A percentile compares a stretch with the other conserved stretches of the same genome.
phyloP scores from a whole-genome alignment of 2,329 filamentous ascomycete genomes.

The Lasiodiplodia theobromae region DNA sequence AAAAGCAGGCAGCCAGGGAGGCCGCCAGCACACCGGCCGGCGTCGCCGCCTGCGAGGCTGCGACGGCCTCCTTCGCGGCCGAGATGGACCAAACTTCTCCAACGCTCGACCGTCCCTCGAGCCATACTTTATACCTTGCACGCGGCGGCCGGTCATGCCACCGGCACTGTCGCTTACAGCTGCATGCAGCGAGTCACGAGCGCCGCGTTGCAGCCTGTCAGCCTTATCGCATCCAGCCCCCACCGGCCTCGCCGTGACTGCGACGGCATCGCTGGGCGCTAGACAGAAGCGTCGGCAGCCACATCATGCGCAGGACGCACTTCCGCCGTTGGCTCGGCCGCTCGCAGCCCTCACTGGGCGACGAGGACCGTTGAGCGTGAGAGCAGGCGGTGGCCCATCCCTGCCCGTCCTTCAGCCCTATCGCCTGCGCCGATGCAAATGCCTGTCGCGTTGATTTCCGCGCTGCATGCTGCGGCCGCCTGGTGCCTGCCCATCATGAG shows the following conservation, averaged over 20 bases:
- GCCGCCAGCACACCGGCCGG: neutral
- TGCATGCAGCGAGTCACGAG: conserved; percentile 1
- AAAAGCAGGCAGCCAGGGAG: neutral
- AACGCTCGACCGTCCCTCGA: neutral
- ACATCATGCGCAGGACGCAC: neutral
- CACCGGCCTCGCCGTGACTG: conserved; percentile 8
- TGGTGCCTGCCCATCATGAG: conserved; percentile 9
- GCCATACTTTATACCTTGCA: conserved; percentile 3
- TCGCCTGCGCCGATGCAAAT: conserved; percentile 4
- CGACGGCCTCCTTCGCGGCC: neutral
- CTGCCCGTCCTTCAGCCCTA: conserved; percentile 8
- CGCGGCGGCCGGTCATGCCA: neutral
- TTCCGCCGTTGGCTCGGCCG: neutral
- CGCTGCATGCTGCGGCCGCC: conserved; percentile 1
- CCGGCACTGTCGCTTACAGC: neutral
- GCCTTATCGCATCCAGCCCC: conserved; percentile 10
- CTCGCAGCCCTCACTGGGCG: neutral
- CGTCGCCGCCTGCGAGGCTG: conserved; percentile 1
- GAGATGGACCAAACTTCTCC: conserved; percentile 4
- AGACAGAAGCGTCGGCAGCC: neutral
- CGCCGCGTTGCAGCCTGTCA: neutral
- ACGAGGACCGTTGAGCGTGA: neutral
- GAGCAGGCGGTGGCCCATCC: conserved; percentile 20
- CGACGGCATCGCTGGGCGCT: neutral
- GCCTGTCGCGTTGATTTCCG: neutral